Percentiles rank a stretch among this genome's conserved stretches.
These are phyloP conservation scores for Xylaria curta DNA, from an alignment of 495 filamentous ascomycete genomes.

Conservation along the genomic window DNA sequence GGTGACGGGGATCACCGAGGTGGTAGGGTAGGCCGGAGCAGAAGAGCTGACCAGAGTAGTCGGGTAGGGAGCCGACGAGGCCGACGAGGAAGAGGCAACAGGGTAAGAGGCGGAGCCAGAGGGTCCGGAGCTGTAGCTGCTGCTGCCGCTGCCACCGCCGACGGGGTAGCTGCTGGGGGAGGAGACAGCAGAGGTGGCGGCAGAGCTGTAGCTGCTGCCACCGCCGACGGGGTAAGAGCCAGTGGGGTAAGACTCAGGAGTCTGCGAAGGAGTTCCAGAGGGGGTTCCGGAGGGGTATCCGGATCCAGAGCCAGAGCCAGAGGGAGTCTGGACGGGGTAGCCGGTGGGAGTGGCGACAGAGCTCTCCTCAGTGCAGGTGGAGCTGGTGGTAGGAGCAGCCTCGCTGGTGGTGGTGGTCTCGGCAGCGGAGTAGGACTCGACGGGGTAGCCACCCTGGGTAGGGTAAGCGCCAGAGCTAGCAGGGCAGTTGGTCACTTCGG, in stretches of 20 bases:
- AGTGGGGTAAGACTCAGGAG: conserved; percentile 9
- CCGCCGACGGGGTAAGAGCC: conserved; percentile 9
- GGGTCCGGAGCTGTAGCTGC: conserved; percentile 18
- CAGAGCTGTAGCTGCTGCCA: too few relatives aligned
- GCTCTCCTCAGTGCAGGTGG: neutral
- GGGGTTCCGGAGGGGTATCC: neutral
- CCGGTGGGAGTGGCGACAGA: neutral
- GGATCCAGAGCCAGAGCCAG: neutral
- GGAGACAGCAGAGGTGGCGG: conserved; percentile 14
- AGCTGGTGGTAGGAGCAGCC: conserved; percentile 33
- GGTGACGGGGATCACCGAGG: conserved; percentile 56
- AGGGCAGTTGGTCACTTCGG: conserved; percentile 61
- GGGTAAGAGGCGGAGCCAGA: conserved; percentile 14
- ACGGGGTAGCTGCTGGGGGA: conserved; percentile 19
- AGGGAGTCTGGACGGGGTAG: conserved; percentile 16
- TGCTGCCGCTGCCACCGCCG: neutral
- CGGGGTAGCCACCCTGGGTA: conserved; percentile 31
- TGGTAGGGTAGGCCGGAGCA: conserved; percentile 36
- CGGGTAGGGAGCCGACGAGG: conserved; percentile 34
- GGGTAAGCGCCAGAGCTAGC: conserved; percentile 33
- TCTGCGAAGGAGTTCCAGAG: neutral
- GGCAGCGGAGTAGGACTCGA: conserved; percentile 44
- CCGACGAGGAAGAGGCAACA: conserved; percentile 20
- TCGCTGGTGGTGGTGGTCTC: conserved; percentile 40
- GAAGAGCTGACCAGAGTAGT: conserved; percentile 27